Conservation (phyloP, 2,329 filamentous ascomycete species). For the Fusarium beomiforme region DNA sequence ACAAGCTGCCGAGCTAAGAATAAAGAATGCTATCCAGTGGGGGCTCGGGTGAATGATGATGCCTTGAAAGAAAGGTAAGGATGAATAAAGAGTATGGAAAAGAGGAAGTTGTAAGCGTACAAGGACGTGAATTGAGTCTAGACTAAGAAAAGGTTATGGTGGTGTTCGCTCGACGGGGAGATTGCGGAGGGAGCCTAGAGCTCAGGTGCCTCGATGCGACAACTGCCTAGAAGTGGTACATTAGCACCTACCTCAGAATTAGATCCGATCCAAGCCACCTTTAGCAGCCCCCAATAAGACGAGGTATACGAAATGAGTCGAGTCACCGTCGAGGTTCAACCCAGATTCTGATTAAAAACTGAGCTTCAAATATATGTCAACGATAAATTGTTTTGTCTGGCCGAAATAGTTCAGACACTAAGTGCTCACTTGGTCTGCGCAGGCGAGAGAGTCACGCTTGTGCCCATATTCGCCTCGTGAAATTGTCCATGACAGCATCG, state of each 20-base stretch:
- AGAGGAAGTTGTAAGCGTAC: conserved; percentile 24
- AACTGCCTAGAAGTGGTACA: conserved; percentile 33
- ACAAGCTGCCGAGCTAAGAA: conserved; percentile 1
- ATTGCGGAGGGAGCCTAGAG: conserved; percentile 34
- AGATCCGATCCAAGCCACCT: conserved; percentile 33
- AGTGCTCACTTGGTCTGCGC: conserved; percentile 27
- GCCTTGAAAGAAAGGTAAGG: conserved; percentile 28
- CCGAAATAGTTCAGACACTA: neutral
- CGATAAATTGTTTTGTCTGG: neutral
- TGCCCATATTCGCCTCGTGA: conserved; percentile 9
- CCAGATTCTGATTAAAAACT: neutral
- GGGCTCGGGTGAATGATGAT: conserved; percentile 29
- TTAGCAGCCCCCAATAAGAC: conserved; percentile 15
- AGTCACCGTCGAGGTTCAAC: conserved; percentile 16
- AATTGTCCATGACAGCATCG: conserved; percentile 37
- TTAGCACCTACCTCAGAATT: neutral
- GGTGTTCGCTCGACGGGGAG: conserved; percentile 39
- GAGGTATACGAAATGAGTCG: neutral
- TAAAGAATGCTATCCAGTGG: conserved; percentile 14
- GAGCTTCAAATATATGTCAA: neutral
- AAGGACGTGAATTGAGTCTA: conserved; percentile 41
- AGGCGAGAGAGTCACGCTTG: conserved; percentile 29
- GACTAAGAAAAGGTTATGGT: conserved; percentile 37
- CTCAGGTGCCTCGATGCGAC: conserved; percentile 33
- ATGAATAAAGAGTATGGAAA: conserved; percentile 15